Evolutionary conservation across 257 asterid genomes (phyloP).

Genomic region (Gynochthodes officinalis): DNA sequence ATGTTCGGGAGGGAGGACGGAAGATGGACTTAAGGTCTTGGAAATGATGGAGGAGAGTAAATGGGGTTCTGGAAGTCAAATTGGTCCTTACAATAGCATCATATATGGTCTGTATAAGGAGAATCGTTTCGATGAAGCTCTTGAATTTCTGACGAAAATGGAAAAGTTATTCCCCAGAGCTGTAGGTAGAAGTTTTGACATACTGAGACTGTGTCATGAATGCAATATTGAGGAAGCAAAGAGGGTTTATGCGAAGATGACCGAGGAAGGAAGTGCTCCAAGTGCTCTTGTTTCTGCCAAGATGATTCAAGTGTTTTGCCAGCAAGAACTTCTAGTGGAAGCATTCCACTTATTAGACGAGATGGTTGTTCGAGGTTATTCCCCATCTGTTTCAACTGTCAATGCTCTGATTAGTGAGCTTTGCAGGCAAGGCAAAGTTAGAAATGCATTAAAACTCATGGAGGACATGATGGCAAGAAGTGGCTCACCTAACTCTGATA

Average conservation of each 20-base stretch:
- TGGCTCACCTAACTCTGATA: conserved; percentile 48
- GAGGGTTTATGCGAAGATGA: conserved; percentile 47
- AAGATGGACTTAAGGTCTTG: conserved; percentile 62
- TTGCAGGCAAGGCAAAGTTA: conserved; percentile 50
- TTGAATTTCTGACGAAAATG: conserved; percentile 54
- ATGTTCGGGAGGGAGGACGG: conserved; percentile 50
- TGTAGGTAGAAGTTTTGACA: conserved; percentile 39
- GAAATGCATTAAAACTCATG: conserved; percentile 50
- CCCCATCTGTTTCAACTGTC: conserved; percentile 50
- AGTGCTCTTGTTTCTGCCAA: conserved; percentile 54
- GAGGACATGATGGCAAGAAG: conserved; percentile 64
- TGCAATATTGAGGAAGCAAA: conserved; percentile 40
- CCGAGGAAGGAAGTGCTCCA: conserved; percentile 49
- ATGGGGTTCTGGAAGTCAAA: conserved; percentile 26
- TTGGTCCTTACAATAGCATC: conserved; percentile 71
- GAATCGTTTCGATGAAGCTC: conserved; percentile 38
- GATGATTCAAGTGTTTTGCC: conserved; percentile 46
- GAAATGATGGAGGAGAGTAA: conserved; percentile 53
- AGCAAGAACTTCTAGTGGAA: conserved; percentile 48
- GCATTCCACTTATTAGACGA: conserved; percentile 55
- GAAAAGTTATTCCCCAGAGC: conserved; percentile 58
- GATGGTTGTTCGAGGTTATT: conserved; percentile 49
- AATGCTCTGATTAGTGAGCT: conserved; percentile 50
- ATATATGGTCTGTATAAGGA: conserved; percentile 67
- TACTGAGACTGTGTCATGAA: conserved; percentile 41